phyloP scores from a whole-genome alignment of 129 eudicot species.

The Gnaphalium uliginosum region DNA sequence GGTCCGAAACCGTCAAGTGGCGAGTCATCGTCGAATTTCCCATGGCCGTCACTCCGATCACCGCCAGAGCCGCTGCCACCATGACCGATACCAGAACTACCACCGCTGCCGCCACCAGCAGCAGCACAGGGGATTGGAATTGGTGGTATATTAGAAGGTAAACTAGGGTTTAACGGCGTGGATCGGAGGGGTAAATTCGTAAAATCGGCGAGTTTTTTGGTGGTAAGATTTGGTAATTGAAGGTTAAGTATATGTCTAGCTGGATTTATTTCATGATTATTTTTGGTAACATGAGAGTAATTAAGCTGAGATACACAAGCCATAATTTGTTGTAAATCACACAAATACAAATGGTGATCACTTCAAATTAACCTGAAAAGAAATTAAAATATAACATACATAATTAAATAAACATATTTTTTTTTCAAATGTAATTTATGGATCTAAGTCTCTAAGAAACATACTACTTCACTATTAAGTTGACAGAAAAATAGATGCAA shows the following conservation, averaged over 20 bases:
- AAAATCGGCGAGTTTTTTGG: slow-evolving; percentile 25
- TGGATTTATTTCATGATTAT: slow-evolving; percentile 21
- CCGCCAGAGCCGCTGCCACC: slow-evolving; percentile 29
- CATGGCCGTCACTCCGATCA: slow-evolving; percentile 34
- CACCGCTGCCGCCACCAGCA: slow-evolving; percentile 24
- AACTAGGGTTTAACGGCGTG: slow-evolving; percentile 14
- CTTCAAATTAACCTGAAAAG: slow-evolving; percentile 29
- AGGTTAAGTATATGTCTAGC: slow-evolving; percentile 30
- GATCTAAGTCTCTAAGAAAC: too few relatives aligned
- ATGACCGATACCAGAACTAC: slow-evolving; percentile 17
- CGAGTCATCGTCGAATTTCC: slow-evolving; percentile 40
- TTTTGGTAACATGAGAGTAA: slow-evolving; percentile 36
- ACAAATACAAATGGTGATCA: not conserved
- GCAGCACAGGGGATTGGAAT: slow-evolving; percentile 21
- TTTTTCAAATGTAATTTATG: too few relatives aligned
- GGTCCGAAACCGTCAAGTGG: slow-evolving; percentile 37
- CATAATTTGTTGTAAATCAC: not conserved
- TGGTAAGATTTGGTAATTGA: slow-evolving; percentile 23
- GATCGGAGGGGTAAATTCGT: slow-evolving; percentile 24
- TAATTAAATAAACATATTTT: too few relatives aligned
- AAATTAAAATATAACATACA: not conserved
- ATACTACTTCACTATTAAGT: not conserved
- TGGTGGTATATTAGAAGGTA: slow-evolving; percentile 18
- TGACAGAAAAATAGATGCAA: not conserved
- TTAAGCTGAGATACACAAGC: slow-evolving; percentile 46